These are phyloP conservation scores for Botrytis galanthina DNA, from an alignment of 2,329 filamentous ascomycete species.

Conservation along the genomic window DNA sequence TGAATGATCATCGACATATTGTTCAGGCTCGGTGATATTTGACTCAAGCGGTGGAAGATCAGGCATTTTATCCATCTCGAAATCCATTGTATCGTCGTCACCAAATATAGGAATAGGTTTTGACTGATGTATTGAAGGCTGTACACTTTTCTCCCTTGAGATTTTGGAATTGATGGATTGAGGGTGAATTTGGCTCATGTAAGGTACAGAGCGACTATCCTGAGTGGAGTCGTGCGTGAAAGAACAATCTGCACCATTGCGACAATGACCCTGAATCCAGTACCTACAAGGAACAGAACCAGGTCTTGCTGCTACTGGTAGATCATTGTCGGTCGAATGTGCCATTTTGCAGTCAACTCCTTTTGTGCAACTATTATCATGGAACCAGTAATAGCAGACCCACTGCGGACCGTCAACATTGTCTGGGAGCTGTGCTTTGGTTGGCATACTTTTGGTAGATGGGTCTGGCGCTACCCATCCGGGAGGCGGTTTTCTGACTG, in stretches of 20 bases:
- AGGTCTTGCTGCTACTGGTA: not conserved
- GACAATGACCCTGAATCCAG: not conserved
- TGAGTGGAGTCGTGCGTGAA: not conserved
- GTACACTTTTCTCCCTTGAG: not conserved
- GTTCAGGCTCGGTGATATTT: not conserved
- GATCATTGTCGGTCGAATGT: conserved; percentile 8
- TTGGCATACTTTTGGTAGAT: not conserved
- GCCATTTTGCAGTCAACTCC: conserved; percentile 6
- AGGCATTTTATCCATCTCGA: not conserved
- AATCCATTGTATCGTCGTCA: not conserved
- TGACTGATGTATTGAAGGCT: not conserved
- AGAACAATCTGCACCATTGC: not conserved
- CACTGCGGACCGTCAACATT: not conserved
- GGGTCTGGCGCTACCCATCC: not conserved
- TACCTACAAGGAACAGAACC: not conserved
- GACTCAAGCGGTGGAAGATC: not conserved
- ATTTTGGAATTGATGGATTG: not conserved
- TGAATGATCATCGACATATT: not conserved
- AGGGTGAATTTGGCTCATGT: not conserved
- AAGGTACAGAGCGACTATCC: not conserved
- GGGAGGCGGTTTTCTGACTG: not conserved
- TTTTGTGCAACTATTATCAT: conserved; percentile 18
- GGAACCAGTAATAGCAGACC: conserved; percentile 16
- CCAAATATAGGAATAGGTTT: not conserved
- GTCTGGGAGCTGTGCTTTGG: not conserved